Evolutionary conservation across 2,329 filamentous ascomycete species (phyloP), one percentile per base, ranked within the genome.

Genomic region (Dactylellina cionopaga): DNA sequence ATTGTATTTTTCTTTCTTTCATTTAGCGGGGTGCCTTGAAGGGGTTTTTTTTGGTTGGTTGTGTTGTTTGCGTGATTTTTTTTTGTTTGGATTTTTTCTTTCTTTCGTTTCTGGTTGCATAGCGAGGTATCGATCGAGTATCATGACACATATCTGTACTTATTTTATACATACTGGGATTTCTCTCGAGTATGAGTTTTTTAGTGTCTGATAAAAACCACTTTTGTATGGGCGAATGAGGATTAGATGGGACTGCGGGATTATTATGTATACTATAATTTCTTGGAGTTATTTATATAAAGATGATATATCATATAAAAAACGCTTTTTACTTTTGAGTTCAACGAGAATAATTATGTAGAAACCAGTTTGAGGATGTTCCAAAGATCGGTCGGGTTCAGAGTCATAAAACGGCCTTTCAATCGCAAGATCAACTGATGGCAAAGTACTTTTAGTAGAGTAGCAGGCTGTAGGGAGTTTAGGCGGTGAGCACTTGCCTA

Each of bases 41-140:
- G 49, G 54, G 63, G 31, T 27, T 35, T 15, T 41, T 39, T 47
- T 35, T 46, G 37, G n/a, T 13, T 29, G 33, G 55, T 64, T 71
- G 66, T 49, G 66, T 71, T 71, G 66, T 46, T 44, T 58, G 58
- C 44, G 58, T 71, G 39, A 64, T 64, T 58, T 71, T 58, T 64
- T 59, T 39, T 55, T 71, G 66, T 46, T 44, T 58, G 58, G 46
- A 51, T 71, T 31, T 58, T 64, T 58, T 71, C 52, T 64, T 59
- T 39, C 47, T 25, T 24, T 10, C 31, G 17, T 7, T 35, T 3
- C 3, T 22, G n/a, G n/a, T 41, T 56, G 56, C 56, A 55, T 66
- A 43, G 63, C 47, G 41, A 39, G 15, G 24, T 41, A 49, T 33
- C 43, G 47, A 47, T 37, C 22, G 46, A 17, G 25, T 29, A 60